phyloP scores from a whole-genome alignment of 176 grass and related monocot species.

The Paspalum notatum region DNA sequence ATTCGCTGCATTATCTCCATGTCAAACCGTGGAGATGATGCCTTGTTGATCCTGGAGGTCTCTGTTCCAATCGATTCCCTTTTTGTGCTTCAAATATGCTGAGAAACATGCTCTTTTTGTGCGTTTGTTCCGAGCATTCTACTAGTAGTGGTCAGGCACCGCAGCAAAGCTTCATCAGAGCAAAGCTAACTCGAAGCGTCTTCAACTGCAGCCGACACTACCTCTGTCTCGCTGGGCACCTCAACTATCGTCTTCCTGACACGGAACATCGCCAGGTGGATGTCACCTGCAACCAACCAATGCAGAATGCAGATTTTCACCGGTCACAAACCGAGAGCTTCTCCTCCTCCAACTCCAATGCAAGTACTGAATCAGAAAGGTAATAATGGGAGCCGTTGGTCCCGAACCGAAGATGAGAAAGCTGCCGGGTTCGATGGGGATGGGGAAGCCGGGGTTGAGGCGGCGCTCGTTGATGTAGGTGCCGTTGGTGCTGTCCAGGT shows the following conservation, averaged over 20 bases:
- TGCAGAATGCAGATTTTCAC: not conserved
- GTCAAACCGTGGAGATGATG: no score
- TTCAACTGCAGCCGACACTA: slow-evolving; percentile 33
- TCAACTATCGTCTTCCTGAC: slow-evolving; percentile 49
- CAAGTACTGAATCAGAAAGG: no score
- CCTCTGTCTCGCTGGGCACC: slow-evolving; percentile 21
- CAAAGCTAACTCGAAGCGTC: slow-evolving; percentile 26
- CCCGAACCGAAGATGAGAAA: slow-evolving; percentile 61
- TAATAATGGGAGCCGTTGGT: no score
- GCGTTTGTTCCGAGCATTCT: no score
- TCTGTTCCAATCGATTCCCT: no score
- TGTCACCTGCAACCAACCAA: slow-evolving; percentile 50
- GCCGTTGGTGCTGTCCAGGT: slow-evolving; percentile 90
- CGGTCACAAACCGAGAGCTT: not conserved
- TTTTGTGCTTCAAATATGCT: no score
- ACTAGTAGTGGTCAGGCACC: no score
- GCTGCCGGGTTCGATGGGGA: slow-evolving; percentile 50
- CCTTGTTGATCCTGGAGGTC: no score
- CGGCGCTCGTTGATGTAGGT: slow-evolving; percentile 76
- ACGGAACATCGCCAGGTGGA: slow-evolving; percentile 74
- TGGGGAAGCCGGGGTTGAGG: slow-evolving; percentile 53
- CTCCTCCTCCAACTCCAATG: not conserved
- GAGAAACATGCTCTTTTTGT: no score
- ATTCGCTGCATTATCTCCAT: no score
- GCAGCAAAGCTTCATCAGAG: no score